Evolutionary conservation across 1,284 basidiomycete genomes (phyloP), one percentile per base, ranked within the genome.

Genomic region (Pholiota adiposa): DNA sequence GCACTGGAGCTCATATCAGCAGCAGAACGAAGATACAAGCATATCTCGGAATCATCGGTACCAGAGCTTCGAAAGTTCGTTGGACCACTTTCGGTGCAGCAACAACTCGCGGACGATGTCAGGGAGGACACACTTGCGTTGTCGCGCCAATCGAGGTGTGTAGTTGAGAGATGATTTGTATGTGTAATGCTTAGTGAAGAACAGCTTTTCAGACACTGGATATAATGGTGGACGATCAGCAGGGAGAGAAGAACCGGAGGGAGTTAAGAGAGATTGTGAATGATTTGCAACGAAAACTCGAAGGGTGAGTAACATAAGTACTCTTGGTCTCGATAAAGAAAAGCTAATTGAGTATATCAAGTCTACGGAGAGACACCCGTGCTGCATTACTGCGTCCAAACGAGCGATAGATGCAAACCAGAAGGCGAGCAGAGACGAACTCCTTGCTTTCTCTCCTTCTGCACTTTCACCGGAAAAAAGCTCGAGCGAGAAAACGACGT

Each of bases 311-410:
- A n/a, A 3, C 41, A 4, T 33, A 48, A 41, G 16, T n/a, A 40
- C 43, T 23, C 55, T 46, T 41, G 41, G 23, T 27, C n/a, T 51
- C 25, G 7, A 31, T 40, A 14, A 19, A 41, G 8, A 58, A 56
- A 36, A 56, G 33, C 55, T 52, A 8, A 56, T 52, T 19, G 54
- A 46, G 59, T 43, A 60, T 56, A 23, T 53, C 7, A 50, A 92
- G 90, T 40, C 60, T 91, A 49, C 80, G 83, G 55, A 83, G 80
- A 61, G 87, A 90, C 46, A 79, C 80, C 16, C 83, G 92, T 41
- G 76, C 80, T 23, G 92, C 91, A 1, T 67, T 91, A 1, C 77
- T 94, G 70, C 79, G 1, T 93, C 91, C 5, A 93, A 93, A 69
- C 82, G 83, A 43, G 77, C 80, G 1, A 89, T 93, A 54, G 90